Base-by-base conservation (phyloP, 257 asterid species). In the Salvia rosmarinus region DNA sequence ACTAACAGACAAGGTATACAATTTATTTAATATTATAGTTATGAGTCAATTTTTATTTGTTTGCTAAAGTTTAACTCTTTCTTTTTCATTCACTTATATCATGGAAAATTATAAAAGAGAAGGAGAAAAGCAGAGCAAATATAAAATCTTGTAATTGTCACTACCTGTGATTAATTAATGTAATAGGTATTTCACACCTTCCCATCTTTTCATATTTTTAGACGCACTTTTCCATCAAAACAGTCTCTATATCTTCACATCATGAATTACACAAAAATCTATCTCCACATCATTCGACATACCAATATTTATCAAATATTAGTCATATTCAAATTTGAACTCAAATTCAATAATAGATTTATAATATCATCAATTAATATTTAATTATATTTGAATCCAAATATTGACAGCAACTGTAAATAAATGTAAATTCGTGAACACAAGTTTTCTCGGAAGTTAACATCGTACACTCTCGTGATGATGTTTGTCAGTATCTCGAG, bases 71-170 rank as follows among this genome's bases (percentile, higher is more conserved):
- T 39, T 14, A 46, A 46, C 20, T 46, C 52, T 46, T 44, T 44
- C 3, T 42, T 1, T 11, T 10, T 3, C 2, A 4, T 4, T 46
- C 4, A 14, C 4, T 4, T 14, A 25, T 25, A 25, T 25, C 3
- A 1, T 25, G 30, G 16, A 44, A 3, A 11, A 51, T 9, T n/a
- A 47, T 17, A 28, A n/a, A 6, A 3, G n/a, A 51, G 12, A 20
- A 51, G 32, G 57, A 51, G 50, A 3, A 43, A 6, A 1, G 12
- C 21, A 14, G 7, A 47, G n/a, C n/a, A n/a, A n/a, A n/a, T n/a
- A 4, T 50, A 50, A 42, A 42, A 2, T 10, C 34, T 10, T 67
- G 63, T 17, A 67, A 19, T 52, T 67, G 12, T 68, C 73, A 5
- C 2, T 1, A 52, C 12, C 34, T 52, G 51, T 21, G n/a, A 9